A percentile compares a stretch with the other conserved stretches of the same genome.
These are phyloP conservation scores for Colletotrichum euphorbiae DNA, from an alignment of 2,329 filamentous ascomycete species.

Conservation along the genomic window DNA sequence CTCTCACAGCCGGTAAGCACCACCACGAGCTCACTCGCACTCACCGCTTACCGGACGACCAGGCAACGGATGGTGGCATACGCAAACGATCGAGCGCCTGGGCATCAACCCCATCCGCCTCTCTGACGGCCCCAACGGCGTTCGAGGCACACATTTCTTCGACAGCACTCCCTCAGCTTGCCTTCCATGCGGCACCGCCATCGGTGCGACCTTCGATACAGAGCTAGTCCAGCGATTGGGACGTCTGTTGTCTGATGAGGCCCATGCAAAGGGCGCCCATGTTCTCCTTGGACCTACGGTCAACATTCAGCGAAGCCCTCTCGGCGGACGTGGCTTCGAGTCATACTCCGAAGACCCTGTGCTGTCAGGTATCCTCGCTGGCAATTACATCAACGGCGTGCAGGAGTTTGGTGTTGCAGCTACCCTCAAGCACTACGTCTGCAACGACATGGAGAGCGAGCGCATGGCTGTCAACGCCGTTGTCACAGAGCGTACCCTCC, in stretches of 20 bases:
- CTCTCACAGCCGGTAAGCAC: slow-evolving; percentile 37
- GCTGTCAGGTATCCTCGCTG: slow-evolving; percentile 65
- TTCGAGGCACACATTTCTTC: slow-evolving; percentile 76
- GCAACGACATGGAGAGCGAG: slow-evolving; percentile 71
- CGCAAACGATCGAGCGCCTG: slow-evolving; percentile 36
- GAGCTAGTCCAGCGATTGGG: slow-evolving; percentile 63
- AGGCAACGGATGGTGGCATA: slow-evolving; percentile 43
- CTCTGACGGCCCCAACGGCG: slow-evolving; percentile 47
- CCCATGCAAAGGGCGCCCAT: slow-evolving; percentile 67
- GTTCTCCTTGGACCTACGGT: slow-evolving; percentile 71
- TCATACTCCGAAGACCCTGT: slow-evolving; percentile 69
- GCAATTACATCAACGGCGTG: slow-evolving; percentile 64
- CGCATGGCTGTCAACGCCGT: slow-evolving; percentile 66
- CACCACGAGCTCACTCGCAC: accelerated
- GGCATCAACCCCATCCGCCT: slow-evolving; percentile 36
- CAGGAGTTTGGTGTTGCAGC: slow-evolving; percentile 67
- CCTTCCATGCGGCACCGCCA: slow-evolving; percentile 68
- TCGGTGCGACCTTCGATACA: slow-evolving; percentile 69
- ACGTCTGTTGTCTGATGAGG: slow-evolving; percentile 62
- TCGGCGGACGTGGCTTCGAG: slow-evolving; percentile 70
- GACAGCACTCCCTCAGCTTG: slow-evolving; percentile 69
- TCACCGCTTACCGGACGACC: not conserved
- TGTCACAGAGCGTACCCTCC: slow-evolving; percentile 65
- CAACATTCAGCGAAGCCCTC: slow-evolving; percentile 69
- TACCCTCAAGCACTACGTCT: slow-evolving; percentile 70